phyloP scores from a whole-genome alignment of 129 eudicot genomes.

The Arctium lappa region DNA sequence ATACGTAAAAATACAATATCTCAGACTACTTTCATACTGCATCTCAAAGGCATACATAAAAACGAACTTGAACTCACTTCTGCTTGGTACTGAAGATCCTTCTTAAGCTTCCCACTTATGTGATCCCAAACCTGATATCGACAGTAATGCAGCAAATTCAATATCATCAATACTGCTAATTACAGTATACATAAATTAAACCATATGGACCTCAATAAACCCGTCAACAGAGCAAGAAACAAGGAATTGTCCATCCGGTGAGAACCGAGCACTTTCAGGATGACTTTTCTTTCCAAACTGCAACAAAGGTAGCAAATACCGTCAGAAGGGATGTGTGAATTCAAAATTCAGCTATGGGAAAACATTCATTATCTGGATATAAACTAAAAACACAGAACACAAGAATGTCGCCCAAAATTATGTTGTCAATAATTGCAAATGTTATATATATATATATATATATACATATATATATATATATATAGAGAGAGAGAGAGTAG shows the following conservation, averaged over 20 bases:
- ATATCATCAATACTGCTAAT: constrained; percentile 2
- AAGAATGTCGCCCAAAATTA: neutral
- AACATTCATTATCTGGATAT: neutral
- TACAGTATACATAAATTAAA: neutral
- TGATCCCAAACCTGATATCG: constrained; percentile 88
- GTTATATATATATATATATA: neutral
- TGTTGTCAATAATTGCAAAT: neutral
- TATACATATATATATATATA: neutral
- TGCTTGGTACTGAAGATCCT: constrained; percentile 98
- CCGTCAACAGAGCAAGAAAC: constrained; percentile 99
- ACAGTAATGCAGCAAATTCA: neutral
- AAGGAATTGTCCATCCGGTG: constrained; percentile 98
- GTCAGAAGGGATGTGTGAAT: neutral
- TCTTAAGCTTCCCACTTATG: constrained; percentile 86
- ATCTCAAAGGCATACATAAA: neutral
- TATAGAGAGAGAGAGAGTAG: too few relatives aligned
- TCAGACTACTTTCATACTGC: neutral
- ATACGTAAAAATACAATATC: constrained; percentile 8
- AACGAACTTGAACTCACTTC: constrained; percentile 54
- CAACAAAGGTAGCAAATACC: constrained; percentile 25
- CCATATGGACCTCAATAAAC: constrained; percentile 72
- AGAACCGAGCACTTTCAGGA: constrained; percentile 89
- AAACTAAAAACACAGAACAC: neutral
- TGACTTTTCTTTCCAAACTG: constrained; percentile 98
- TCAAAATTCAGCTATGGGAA: neutral